A percentile compares a stretch with the other conserved stretches of the same genome.
These are phyloP conservation scores for Nigrospora osmanthi DNA, from an alignment of 2,329 filamentous ascomycete species.

Conservation along the genomic window DNA sequence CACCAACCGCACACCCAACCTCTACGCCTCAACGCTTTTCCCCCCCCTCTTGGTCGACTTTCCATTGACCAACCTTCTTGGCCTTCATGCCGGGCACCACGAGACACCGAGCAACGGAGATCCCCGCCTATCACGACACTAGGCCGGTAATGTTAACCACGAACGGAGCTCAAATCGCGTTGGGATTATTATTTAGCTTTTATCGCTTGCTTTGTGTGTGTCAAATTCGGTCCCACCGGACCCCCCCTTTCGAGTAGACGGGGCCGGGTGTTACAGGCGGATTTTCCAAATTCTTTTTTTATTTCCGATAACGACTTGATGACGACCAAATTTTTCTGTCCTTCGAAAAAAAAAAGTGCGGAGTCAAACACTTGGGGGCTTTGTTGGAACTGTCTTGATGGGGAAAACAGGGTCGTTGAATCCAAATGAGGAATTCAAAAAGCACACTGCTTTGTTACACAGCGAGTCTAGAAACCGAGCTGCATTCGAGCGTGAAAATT, in stretches of 20 bases:
- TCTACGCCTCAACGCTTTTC: not conserved
- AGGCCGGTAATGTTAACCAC: conserved; percentile 25
- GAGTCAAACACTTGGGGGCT: conserved; percentile 24
- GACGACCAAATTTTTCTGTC: conserved; percentile 23
- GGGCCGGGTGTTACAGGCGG: no score
- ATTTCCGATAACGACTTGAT: conserved; percentile 25
- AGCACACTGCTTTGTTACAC: not conserved
- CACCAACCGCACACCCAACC: not conserved
- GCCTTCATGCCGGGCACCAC: conserved; percentile 18
- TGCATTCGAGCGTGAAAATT: not conserved
- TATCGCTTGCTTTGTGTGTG: conserved; percentile 8
- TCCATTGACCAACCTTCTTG: not conserved
- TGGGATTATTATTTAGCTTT: conserved; percentile 19
- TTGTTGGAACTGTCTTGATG: conserved; percentile 24
- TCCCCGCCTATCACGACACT: conserved; percentile 21
- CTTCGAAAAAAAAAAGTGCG: conserved; percentile 30
- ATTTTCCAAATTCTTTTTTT: conserved; percentile 5
- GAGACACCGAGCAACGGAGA: conserved; percentile 22
- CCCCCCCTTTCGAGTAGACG: not conserved
- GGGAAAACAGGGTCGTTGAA: not conserved
- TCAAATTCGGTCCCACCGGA: conserved; percentile 5
- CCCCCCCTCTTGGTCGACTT: not conserved
- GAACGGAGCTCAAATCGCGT: conserved; percentile 15
- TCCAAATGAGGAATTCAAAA: not conserved
- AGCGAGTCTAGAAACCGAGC: not conserved